Base-by-base conservation (phyloP, 164 flowering plant genomes). In the Stephania japonica region DNA sequence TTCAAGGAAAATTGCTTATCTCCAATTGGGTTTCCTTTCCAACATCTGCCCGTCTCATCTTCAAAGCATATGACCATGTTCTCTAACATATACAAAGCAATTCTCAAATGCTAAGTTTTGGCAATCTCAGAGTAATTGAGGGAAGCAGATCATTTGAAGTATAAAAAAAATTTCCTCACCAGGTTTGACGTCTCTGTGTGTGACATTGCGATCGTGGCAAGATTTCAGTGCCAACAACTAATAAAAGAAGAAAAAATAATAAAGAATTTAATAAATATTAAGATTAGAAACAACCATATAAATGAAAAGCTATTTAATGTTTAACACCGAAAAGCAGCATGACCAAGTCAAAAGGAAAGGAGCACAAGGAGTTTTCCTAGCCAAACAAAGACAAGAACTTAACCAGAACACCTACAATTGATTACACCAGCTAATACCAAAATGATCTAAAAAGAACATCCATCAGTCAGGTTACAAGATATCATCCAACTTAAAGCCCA, bases 151-250 rank as follows among this genome's bases (percentile, higher is more conserved):
- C 7, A 42, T 11, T 71, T 25, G 4, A 7, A 73, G 13, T 13
- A 14, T 44, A 25, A 32, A 42, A 42, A 68, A 68, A 59, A 5
- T 6, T 21, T 41, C 43, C 93, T 93, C 79, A 96, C 99, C 99
- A 79, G 98, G 99, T 85, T 96, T 96, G 24, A 93, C 88, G 83
- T 96, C 99, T 80, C 99, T 89, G 80, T 96, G 98, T 78, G 94
- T 93, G 79, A 96, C 91, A 76, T 89, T 90, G 62, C 98, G 98
- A 72, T 93, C 95, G 82, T 96, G 99, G 80, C 99, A 96, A 66
- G 99, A 87, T 79, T 96, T 96, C 68, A 93, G 84, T 7, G 94
- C 99, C 88, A 88, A 56, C 86, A 96, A 75, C 99, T 93, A 82
- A 42, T 21, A 77, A 23, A 70, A 18, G 42, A 67, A 65, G 68